These are phyloP conservation scores for Globisporangium paroecandrum DNA, from an alignment of 352 stramenopile species.

Conservation along the genomic window DNA sequence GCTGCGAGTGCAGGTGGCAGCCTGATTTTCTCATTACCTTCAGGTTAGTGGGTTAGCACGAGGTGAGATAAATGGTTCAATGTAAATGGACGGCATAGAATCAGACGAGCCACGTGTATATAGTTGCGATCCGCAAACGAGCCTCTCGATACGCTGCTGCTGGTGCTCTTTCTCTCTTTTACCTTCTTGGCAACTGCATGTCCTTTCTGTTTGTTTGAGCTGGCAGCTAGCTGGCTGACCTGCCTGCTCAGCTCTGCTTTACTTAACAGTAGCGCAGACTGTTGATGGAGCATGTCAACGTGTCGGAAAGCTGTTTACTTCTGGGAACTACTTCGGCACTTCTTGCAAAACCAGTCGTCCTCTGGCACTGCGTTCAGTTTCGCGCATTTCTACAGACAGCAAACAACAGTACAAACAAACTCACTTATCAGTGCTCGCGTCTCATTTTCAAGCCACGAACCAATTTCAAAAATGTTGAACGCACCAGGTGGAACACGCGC, in stretches of 20 bases:
- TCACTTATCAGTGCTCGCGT: neutral
- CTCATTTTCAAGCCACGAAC: neutral
- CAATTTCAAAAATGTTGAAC: conserved; percentile 7
- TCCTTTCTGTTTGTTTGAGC: neutral
- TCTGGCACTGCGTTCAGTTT: conserved; percentile 71
- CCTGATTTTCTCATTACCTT: neutral
- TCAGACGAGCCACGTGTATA: conserved; percentile 6
- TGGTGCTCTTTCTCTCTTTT: neutral
- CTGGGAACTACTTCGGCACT: conserved; percentile 31
- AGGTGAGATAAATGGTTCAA: neutral
- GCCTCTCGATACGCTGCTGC: neutral
- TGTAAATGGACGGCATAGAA: neutral
- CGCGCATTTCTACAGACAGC: conserved; percentile 75
- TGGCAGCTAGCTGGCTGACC: neutral
- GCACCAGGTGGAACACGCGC: conserved; percentile 84
- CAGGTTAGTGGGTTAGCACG: neutral
- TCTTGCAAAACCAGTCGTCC: conserved; percentile 88
- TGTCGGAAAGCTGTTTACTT: conserved; percentile 8
- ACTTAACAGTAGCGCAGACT: neutral
- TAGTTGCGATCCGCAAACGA: neutral
- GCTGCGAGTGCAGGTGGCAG: neutral
- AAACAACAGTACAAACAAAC: conserved; percentile 10
- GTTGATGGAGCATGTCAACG: neutral
- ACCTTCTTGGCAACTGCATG: neutral
- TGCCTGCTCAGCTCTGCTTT: neutral